Percentiles rank a stretch among this genome's conserved stretches.
These are phyloP conservation scores for Ganoderma boninense DNA, from an alignment of 1,284 basidiomycete genomes.

Conservation along the genomic window DNA sequence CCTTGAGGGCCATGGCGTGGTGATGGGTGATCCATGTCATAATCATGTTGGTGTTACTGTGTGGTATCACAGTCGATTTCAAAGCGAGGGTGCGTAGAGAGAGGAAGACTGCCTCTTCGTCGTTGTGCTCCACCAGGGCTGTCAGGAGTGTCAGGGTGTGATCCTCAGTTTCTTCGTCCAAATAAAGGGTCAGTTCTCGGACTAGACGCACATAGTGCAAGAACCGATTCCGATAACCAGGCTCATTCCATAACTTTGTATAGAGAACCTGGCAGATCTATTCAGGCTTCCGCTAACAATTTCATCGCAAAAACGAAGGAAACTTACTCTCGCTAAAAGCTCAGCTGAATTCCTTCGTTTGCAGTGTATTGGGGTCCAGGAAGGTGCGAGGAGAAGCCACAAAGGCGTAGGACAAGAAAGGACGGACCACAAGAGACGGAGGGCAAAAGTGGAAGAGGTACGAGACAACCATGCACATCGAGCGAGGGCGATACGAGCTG, in stretches of 20 bases:
- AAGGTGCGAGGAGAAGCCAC: background rate
- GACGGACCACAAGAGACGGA: background rate
- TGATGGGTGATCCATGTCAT: background rate
- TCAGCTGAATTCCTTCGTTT: background rate
- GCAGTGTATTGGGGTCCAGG: background rate
- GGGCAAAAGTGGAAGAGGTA: background rate
- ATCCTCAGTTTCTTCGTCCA: background rate
- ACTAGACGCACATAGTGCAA: background rate
- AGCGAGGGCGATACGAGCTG: background rate
- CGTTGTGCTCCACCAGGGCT: background rate
- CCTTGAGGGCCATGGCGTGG: background rate
- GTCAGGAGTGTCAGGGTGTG: background rate
- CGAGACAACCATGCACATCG: background rate
- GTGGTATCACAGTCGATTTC: background rate
- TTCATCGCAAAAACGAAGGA: background rate
- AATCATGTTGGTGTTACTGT: background rate
- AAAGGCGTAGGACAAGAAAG: background rate
- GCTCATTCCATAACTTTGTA: background rate
- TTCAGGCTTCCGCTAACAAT: background rate
- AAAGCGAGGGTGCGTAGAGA: background rate
- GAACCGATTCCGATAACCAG: background rate
- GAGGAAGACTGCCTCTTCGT: background rate
- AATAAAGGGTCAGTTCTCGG: background rate
- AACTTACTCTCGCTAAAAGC: background rate
- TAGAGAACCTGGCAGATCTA: background rate